Evolutionary conservation across 1,284 basidiomycete species (phyloP), one percentile per base, ranked within the genome.

Genomic region (Golubevia sp.): DNA sequence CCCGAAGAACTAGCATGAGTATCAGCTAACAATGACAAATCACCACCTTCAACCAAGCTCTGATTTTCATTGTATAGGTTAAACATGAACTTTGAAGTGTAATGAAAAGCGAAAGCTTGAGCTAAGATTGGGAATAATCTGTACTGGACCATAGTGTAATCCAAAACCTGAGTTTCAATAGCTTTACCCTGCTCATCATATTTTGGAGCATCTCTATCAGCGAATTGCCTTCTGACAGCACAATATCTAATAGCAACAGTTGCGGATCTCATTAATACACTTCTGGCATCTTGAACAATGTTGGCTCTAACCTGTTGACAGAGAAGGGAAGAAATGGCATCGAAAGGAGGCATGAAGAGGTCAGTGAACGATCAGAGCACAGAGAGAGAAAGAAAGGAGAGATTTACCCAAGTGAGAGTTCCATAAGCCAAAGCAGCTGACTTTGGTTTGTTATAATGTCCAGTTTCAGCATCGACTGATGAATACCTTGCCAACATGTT

Each of bases 61-160:
- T 82, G 70, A 70, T 82, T 84, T 30, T 70, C 66, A 50, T 79
- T 67, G 73, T 85, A 85, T 24, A 82, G 74, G 2, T 80, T 70
- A 67, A 76, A 83, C 84, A 85, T 85, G 64, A 15, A 62, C 59
- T 54, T 21, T 53, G 55, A 55, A 59, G 64, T 85, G 69, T 80
- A 85, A 73, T 84, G 84, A 63, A 82, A 83, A n/a, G 84, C 84
- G 61, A 84, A 82, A 0, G 84, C 84, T 68, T 84, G 76, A 2
- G 83, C 84, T 54, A 85, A 70, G 49, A 84, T 78, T 18, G 84
- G 84, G 70, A 85, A 83, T 56, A 85, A 71, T n/a, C 84, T 74
- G 49, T 76, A 74, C 64, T 84, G 82, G 4, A 84, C 84, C 71
- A 84, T 77, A 49, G 77, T 75, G 71, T 85, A 85, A 74, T 85